Percentiles rank a stretch among this genome's conserved stretches.
Evolutionary conservation across 1,284 basidiomycete genomes (phyloP).

Genomic region (Puccinia novopanici): DNA sequence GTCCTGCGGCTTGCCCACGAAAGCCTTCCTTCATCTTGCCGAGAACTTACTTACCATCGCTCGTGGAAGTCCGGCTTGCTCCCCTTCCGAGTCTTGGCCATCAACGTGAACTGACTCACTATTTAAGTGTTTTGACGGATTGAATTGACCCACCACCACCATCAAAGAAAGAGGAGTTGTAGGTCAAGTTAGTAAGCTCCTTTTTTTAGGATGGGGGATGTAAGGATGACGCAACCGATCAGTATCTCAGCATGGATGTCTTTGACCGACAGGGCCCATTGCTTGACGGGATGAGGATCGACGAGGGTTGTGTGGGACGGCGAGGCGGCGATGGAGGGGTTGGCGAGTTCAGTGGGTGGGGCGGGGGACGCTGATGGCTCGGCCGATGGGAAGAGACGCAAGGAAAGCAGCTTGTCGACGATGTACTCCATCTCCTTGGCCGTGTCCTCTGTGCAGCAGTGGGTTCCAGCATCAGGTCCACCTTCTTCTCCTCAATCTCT

Average conservation of each 20-base stretch:
- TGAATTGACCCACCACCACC: too few species aligned
- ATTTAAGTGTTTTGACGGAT: background rate
- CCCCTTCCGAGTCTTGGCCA: constrained; percentile 82
- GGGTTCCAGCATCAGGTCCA: constrained; percentile 41
- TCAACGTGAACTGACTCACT: constrained; percentile 83
- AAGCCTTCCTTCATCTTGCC: too few species aligned
- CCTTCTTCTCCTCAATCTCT: background rate
- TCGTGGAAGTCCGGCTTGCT: constrained; percentile 84
- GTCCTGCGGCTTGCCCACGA: too few species aligned
- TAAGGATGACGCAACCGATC: constrained; percentile 63
- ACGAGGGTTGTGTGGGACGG: background rate
- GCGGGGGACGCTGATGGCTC: constrained; percentile 23
- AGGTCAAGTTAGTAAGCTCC: background rate
- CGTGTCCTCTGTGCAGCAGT: constrained; percentile 69
- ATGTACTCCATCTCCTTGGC: constrained; percentile 69
- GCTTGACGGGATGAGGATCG: constrained; percentile 60
- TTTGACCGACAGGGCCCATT: constrained; percentile 81
- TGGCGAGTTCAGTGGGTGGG: background rate
- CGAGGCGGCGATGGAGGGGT: background rate
- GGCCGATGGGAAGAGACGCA: constrained; percentile 12
- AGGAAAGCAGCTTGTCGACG: constrained; percentile 73
- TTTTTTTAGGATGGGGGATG: background rate
- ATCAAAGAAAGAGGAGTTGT: background rate
- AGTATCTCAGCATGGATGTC: constrained; percentile 82
- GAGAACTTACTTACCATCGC: constrained; percentile 88